Evolutionary conservation across 2,329 filamentous ascomycete species (phyloP), one percentile per base, ranked within the genome.

Genomic region (Orbilia javanica): DNA sequence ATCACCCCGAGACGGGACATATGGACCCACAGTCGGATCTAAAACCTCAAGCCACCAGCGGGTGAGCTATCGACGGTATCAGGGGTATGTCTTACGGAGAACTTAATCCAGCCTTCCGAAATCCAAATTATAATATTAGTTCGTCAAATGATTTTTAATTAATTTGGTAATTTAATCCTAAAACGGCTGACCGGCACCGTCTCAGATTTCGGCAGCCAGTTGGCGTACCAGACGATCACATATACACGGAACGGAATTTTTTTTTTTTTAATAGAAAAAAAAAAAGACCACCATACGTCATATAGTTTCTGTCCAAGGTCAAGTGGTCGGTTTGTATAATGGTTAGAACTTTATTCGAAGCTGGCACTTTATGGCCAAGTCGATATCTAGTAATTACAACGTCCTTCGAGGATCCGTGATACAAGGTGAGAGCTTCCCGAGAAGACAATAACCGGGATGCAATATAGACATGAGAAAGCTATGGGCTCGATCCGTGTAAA

Each of bases 401-500:
- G 39, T 65, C 57, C 57, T 20, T 65, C 29, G 36, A 55, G 29
- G 60, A 46, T 25, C 42, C 31, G 46, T 31, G 20, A 46, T 64
- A 64, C 39, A 64, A 50, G 18, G 42, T 11, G 42, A 64, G 39
- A 44, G n/a, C 25, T 48, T 25, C 44, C 36, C 11, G 50, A 53
- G 52, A 52, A 15, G 8, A 60, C 44, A 62, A 36, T 34, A 52
- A 66, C 20, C 18, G 18, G 60, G 52, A 39, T 34, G 27, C 25
- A 63, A 36, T 55, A 46, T 64, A 64, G 31, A 60, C 22, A 69
- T 34, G 44, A 67, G 44, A 62, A 60, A 57, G 50, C 50, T 48
- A 39, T 77, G 57, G 20, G 74, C 62, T 72, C 74, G 74, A 68
- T 78, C 74, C 74, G 11, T 66, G 15, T 66, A 57, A 77, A 66